Evolutionary conservation across 1,284 basidiomycete genomes (phyloP).

Genomic region (Sanguinoderma infundibulare): DNA sequence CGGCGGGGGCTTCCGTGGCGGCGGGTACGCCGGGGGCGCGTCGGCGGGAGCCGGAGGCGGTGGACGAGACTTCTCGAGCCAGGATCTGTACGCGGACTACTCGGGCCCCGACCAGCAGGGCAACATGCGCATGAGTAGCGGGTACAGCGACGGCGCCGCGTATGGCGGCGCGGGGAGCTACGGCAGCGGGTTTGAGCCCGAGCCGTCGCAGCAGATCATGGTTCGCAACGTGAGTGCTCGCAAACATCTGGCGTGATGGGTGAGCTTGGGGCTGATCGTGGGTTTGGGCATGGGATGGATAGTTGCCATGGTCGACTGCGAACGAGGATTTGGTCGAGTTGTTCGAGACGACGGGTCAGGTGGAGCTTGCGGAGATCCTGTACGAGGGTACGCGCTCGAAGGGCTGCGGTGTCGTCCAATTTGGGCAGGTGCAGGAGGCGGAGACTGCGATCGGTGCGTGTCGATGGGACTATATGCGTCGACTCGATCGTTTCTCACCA

Average conservation of each 20-base stretch:
- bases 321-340: conserved; percentile 98
- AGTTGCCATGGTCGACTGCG: conserved; percentile 99
- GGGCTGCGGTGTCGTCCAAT: conserved; percentile 95
- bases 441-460: conserved; percentile 87
- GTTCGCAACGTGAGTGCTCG: conserved; percentile 86
- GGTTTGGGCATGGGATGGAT: background rate
- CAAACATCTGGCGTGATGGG: background rate
- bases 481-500: background rate
- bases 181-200: conserved; percentile 48
- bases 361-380: conserved; percentile 92
- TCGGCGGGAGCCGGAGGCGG: conserved; percentile 55
- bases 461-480: background rate
- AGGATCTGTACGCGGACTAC: conserved; percentile 83
- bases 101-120: conserved; percentile 73
- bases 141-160: conserved; percentile 42
- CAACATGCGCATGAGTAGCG: conserved; percentile 56
- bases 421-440: conserved; percentile 86
- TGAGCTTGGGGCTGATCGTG: conserved; percentile 5
- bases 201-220: conserved; percentile 96
- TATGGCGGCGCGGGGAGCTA: conserved; percentile 38
- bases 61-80: conserved; percentile 76
- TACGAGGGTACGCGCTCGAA: conserved; percentile 91
- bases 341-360: conserved; percentile 96
- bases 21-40: conserved; percentile 53
- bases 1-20: conserved; percentile 64